A percentile compares a stretch with the other conserved stretches of the same genome.
phyloP scores from a whole-genome alignment of 805 yeast genomes.

The Cyberlindnera bimundalis region DNA sequence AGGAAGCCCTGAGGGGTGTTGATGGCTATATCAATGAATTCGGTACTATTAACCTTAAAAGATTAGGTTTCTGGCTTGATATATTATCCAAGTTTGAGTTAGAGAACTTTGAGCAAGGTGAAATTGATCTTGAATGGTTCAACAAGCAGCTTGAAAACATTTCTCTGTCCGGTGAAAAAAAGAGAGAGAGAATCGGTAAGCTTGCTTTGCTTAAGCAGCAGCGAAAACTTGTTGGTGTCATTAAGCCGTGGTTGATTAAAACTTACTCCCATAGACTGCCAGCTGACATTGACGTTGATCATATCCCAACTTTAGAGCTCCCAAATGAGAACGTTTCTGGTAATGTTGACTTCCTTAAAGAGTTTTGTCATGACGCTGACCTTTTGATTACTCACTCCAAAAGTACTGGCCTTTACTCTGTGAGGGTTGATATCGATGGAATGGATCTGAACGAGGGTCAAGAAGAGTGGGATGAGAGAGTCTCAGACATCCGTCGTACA shows the following conservation, averaged over 20 bases:
- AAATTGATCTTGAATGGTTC: constrained; percentile 88
- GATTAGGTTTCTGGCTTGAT: constrained; percentile 74
- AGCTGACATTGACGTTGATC: constrained; percentile 26
- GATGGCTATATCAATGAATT: constrained; percentile 84
- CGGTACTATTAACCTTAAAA: constrained; percentile 74
- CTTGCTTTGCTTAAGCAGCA: constrained; percentile 66
- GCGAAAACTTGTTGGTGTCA: constrained; percentile 60
- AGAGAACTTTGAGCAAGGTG: constrained; percentile 79
- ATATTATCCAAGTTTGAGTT: constrained; percentile 76
- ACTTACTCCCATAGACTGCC: constrained; percentile 30
- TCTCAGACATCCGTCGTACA: constrained; percentile 46
- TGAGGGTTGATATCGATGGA: constrained; percentile 71
- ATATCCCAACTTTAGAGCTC: constrained; percentile 43
- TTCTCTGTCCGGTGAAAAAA: constrained; percentile 67
- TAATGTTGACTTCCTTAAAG: constrained; percentile 58
- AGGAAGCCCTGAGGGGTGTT: constrained; percentile 63
- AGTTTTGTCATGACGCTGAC: constrained; percentile 64
- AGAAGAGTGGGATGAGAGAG: constrained; percentile 58
- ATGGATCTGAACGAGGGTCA: constrained; percentile 62
- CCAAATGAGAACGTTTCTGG: constrained; percentile 38
- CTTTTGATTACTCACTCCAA: constrained; percentile 62
- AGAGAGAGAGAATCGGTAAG: constrained; percentile 62
- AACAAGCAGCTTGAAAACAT: constrained; percentile 79
- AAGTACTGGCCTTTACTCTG: constrained; percentile 51
- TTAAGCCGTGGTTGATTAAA: constrained; percentile 46